Evolutionary conservation across 2,329 filamentous ascomycete genomes (phyloP), one percentile per base, ranked within the genome.

Genomic region (Diaporthe helianthi): DNA sequence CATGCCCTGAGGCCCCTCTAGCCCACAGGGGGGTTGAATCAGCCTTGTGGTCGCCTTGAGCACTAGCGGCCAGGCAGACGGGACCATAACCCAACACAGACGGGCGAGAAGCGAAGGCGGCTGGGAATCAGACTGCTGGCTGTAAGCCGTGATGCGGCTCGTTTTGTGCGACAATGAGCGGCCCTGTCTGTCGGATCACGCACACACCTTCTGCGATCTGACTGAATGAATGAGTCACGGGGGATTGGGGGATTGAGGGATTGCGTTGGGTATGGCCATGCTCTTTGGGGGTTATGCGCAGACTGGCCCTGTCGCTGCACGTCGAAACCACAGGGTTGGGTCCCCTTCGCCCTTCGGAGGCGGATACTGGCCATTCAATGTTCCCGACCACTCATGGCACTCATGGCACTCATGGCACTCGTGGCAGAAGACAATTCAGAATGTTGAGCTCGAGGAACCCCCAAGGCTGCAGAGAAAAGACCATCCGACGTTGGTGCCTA

Each of bases 51-150:
- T 26, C 38, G 36, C 29, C 29, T 15, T 33, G 52, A 44, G 15
- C 41, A 22, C 41, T 67, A 67, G 52, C 26, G 17, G 19, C 53
- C 53, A 67, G 65, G 65, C 65, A 67, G 65, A 55, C 52, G 33
- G 52, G 29, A 17, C 41, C 52, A n/a, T 22, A 12, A 15, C 26
- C 22, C 52, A 31, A 26, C 31, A n/a, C 22, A 7, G 38, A 10
- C 24, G 51, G 53, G 41, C 9, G 52, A 36, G 51, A 6, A n/a
- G 4, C 26, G 10, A 36, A 51, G 33, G 24, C 49, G 64, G 26
- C 51, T 47, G 19, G 15, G 51, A 2, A 13, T 9, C 17, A 46
- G 46, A 49, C 22, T 49, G n/a, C 65, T 52, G 64, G 29, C 29
- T 38, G 17, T 64, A 22, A 12, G 36, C 41, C 44, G 41, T 15